Conservation (phyloP, 192 early-diverging fungal species). For the Umbelopsis isabellina region DNA sequence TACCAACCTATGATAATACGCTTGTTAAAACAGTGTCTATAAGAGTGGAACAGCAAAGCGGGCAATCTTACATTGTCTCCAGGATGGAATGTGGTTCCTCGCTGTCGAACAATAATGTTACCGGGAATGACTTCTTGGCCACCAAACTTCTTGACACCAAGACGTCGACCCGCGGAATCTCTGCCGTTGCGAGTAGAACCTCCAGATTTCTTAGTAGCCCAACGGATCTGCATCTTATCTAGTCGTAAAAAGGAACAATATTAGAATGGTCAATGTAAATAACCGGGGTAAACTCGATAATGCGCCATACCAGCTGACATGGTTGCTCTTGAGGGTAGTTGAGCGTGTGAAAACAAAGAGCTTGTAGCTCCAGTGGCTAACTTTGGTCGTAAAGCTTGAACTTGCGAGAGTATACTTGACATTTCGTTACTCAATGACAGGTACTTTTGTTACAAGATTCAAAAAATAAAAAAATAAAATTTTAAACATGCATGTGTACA, state of each 20-base stretch:
- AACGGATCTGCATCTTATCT: slow-evolving; percentile 60
- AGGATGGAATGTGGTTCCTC: slow-evolving; percentile 78
- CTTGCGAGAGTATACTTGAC: slow-evolving; percentile 15
- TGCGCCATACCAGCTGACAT: neutral
- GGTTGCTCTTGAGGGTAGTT: neutral
- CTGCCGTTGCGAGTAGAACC: slow-evolving; percentile 79
- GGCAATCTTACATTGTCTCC: slow-evolving; percentile 67
- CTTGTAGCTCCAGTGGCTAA: neutral
- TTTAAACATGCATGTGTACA: neutral
- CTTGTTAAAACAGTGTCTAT: neutral
- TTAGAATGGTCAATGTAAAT: neutral
- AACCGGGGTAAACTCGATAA: too few species aligned
- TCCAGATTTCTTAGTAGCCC: slow-evolving; percentile 76
- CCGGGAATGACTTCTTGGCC: slow-evolving; percentile 74
- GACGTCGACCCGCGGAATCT: slow-evolving; percentile 76
- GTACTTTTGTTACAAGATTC: neutral
- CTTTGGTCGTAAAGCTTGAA: slow-evolving; percentile 11
- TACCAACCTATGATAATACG: slow-evolving; percentile 48
- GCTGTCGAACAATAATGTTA: slow-evolving; percentile 81
- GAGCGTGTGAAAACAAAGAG: slow-evolving; percentile 11
- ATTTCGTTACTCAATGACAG: neutral
- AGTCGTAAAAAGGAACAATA: neutral
- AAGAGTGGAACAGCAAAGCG: neutral
- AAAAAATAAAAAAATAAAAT: neutral
- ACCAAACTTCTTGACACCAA: slow-evolving; percentile 79